Evolutionary conservation across 805 yeast species (phyloP).

Genomic region (Candida stauntonica): DNA sequence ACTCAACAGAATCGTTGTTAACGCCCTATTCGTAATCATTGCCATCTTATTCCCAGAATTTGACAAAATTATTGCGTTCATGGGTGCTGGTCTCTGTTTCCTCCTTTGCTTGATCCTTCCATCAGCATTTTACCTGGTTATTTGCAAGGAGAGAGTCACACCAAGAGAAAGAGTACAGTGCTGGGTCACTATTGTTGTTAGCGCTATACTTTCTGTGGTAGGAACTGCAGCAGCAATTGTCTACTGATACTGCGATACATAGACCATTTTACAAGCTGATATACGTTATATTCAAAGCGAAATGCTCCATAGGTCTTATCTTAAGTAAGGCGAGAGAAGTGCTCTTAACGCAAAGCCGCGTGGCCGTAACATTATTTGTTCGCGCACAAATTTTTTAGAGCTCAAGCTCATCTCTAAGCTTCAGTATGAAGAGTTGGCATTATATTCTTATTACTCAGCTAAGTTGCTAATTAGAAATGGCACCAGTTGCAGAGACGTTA

Average conservation of each 20-base stretch:
- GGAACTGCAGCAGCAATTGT: conserved; percentile 57
- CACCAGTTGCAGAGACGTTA: conserved; percentile 4
- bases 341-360: no score
- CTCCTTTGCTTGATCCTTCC: conserved; percentile 78
- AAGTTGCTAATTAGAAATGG: conserved; percentile 1
- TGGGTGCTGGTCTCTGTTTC: conserved; percentile 80
- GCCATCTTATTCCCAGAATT: conserved; percentile 72
- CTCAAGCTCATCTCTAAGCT: neutral
- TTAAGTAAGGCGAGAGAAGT: no score
- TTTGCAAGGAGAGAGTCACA: conserved; percentile 44
- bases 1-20: conserved; percentile 40
- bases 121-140: conserved; percentile 58
- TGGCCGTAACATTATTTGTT: neutral
- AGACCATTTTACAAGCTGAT: no score
- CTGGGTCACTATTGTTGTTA: conserved; percentile 38
- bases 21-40: conserved; percentile 49
- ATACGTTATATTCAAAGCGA: no score
- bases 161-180: conserved; percentile 37
- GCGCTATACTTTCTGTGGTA: conserved; percentile 44
- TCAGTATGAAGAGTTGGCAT: neutral
- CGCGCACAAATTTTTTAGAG: neutral
- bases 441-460: no score
- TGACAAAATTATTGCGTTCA: conserved; percentile 73
- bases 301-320: no score
- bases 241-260: no score